Evolutionary conservation across 257 asterid species (phyloP), one percentile per base, ranked within the genome.

Genomic region (Nyctanthes arbortristis): DNA sequence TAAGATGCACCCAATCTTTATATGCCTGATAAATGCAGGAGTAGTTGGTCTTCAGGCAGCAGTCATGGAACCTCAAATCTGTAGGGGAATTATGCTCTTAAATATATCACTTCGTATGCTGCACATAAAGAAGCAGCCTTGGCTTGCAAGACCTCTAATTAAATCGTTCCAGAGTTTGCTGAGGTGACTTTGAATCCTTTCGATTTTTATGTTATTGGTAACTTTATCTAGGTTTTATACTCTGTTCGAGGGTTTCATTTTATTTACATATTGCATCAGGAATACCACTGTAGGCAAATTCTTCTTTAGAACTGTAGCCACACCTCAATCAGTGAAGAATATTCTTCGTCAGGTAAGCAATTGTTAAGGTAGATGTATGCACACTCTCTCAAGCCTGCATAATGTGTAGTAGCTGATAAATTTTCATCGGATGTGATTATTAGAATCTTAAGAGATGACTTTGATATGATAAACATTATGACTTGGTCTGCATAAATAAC

Each of bases 11-110:
- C 34, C 33, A 24, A 66, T 67, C 28, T 8, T 40, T 54, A 35
- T 45, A 39, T 55, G 59, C 36, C 68, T 72, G 11, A 31, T 37
- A 56, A 30, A 45, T 85, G 78, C 73, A 93, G 98, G 99, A 66
- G 73, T 93, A 56, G 97, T 91, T 16, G 99, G 99, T 66, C 97
- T 93, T 63, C 99, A 91, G 81, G 99, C 97, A 74, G 99, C 96
- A 59, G 80, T 89, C 20, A 68, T 82, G 81, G 77, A 84, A 61
- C 88, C 96, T 68, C 65, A 39, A 73, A 81, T 85, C 25, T 90
- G 97, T 81, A 83, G 78, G 65, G 99, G 99, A 39, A 79, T 93
- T 71, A 75, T 93, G 68, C 85, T 93, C 57, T 74, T 93, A 68
- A 93, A 93, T 66, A 91, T 93, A 73, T 93, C 97, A 34, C 96